Conservation (phyloP, 2,329 filamentous ascomycete species). For the Colletotrichum sp. region DNA sequence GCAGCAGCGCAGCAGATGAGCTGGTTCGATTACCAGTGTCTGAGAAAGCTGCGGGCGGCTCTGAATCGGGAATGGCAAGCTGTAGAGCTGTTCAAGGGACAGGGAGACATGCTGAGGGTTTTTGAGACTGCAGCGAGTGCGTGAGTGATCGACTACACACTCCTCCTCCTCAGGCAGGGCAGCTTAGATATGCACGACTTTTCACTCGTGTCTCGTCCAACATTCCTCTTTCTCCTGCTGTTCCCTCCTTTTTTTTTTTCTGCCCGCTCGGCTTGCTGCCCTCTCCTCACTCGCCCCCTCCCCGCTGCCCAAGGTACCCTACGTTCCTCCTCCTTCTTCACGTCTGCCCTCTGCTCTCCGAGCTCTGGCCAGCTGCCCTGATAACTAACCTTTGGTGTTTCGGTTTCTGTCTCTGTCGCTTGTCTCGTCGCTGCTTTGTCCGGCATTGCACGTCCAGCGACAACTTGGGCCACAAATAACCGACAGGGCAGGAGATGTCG, state of each 20-base stretch:
- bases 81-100: neutral
- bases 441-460: neutral
- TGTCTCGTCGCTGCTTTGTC: neutral
- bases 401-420: neutral
- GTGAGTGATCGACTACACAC: neutral
- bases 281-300: neutral
- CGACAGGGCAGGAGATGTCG: slow-evolving; percentile 3
- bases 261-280: neutral
- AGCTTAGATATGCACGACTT: neutral
- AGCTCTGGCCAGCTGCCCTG: neutral
- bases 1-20: neutral
- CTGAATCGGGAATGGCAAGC: slow-evolving; percentile 1
- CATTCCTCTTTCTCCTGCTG: neutral
- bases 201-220: neutral
- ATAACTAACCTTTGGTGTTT: neutral
- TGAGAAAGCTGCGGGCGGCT: slow-evolving; percentile 1
- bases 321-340: neutral
- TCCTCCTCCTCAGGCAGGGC: neutral
- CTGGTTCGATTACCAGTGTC: neutral
- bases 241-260: neutral
- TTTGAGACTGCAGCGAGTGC: neutral
- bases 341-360: neutral
- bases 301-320: neutral
- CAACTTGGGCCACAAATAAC: neutral
- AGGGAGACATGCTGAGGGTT: neutral